Conservation (phyloP, 179 eudicot species). For the Corrigiola litoralis region DNA sequence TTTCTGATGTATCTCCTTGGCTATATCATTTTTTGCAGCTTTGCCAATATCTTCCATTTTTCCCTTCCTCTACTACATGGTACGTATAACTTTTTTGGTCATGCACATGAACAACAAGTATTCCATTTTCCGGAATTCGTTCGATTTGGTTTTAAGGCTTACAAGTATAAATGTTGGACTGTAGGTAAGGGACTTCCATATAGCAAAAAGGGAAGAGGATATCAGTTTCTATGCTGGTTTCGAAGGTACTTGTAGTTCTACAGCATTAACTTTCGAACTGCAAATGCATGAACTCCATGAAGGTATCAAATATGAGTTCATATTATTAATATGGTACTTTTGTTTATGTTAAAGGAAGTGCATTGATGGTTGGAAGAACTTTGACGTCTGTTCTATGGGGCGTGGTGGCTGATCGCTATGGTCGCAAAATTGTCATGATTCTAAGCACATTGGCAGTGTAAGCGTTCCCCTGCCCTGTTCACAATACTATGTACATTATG, state of each 20-base stretch:
- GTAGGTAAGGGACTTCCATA: conserved; percentile 49
- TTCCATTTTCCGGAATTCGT: too few species aligned
- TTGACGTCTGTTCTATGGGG: conserved; percentile 59
- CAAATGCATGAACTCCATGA: too few species aligned
- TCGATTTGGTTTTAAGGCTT: not conserved
- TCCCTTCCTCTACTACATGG: not conserved
- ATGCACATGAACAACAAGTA: too few species aligned
- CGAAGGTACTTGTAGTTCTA: conserved; percentile 35
- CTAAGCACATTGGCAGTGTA: conserved; percentile 41
- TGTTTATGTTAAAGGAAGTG: conserved; percentile 39
- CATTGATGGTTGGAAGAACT: conserved; percentile 64
- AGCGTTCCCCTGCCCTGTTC: not conserved
- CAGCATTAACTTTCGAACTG: too few species aligned
- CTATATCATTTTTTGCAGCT: not conserved
- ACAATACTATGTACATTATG: too few species aligned
- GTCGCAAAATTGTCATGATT: conserved; percentile 53
- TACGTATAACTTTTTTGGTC: too few species aligned
- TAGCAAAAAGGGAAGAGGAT: conserved; percentile 60
- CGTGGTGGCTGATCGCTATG: conserved; percentile 51
- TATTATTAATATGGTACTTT: too few species aligned
- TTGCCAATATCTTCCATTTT: not conserved
- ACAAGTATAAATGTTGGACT: not conserved
- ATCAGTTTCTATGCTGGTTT: conserved; percentile 65
- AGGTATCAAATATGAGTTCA: too few species aligned
- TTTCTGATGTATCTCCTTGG: too few species aligned